phyloP scores from a whole-genome alignment of 192 early-diverging fungal genomes.

The Coemansia sp. region DNA sequence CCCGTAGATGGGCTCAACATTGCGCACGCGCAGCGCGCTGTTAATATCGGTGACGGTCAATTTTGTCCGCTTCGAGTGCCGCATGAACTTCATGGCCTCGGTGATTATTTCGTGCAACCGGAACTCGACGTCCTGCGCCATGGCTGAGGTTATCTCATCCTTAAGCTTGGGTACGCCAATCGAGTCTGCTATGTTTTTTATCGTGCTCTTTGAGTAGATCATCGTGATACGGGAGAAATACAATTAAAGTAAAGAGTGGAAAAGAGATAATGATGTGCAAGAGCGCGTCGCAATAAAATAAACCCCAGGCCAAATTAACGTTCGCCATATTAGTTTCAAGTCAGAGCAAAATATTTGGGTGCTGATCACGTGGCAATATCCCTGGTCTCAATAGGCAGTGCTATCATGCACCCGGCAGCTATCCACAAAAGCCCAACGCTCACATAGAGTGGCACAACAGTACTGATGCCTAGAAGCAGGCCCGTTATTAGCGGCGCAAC shows the following conservation, averaged over 20 bases:
- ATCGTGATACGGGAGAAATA: constrained; percentile 5
- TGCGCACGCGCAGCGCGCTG: constrained; percentile 84
- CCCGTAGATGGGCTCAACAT: constrained; percentile 97
- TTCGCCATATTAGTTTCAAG: not conserved
- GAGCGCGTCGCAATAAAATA: not conserved
- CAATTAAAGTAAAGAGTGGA: constrained; percentile 6
- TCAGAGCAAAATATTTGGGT: not conserved
- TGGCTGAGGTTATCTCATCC: constrained; percentile 79
- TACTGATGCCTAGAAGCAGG: constrained; percentile 60
- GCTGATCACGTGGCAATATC: constrained; percentile 29
- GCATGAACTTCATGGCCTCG: constrained; percentile 98
- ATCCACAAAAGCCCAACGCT: constrained; percentile 61
- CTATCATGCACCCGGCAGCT: constrained; percentile 65
- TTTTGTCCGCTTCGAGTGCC: constrained; percentile 84
- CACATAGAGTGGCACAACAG: constrained; percentile 68
- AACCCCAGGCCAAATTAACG: not conserved
- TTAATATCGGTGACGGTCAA: constrained; percentile 87
- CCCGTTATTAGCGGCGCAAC: constrained; percentile 76
- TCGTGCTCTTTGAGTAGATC: constrained; percentile 48
- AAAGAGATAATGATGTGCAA: constrained; percentile 1
- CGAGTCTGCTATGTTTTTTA: constrained; percentile 81
- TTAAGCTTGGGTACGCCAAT: constrained; percentile 81
- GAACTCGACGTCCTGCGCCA: constrained; percentile 95
- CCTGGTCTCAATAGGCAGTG: constrained; percentile 67
- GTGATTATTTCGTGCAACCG: constrained; percentile 89